Evolutionary conservation across 2,329 filamentous ascomycete genomes (phyloP).

Genomic region (Cyphellophora attinorum): DNA sequence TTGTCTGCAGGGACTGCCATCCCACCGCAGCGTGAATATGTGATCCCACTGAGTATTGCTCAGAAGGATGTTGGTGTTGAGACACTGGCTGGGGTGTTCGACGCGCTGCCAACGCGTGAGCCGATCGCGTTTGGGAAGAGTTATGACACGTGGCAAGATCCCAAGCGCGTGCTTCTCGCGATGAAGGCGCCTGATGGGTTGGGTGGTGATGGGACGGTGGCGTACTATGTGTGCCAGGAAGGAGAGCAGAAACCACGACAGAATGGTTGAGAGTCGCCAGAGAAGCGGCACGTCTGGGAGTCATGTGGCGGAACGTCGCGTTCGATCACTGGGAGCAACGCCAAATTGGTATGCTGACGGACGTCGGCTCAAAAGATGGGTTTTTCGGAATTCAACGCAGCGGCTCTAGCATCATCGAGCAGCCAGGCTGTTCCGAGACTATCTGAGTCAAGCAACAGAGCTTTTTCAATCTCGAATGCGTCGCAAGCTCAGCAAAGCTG

Average conservation of each 20-base stretch:
- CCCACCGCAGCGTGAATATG: conserved; percentile 45
- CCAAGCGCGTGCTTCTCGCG: conserved; percentile 48
- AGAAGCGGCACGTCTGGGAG: too few relatives aligned
- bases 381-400: too few relatives aligned
- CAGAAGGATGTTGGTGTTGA: conserved; percentile 34
- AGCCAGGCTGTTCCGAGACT: too few relatives aligned
- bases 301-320: too few relatives aligned
- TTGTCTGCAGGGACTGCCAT: conserved; percentile 36
- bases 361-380: too few relatives aligned
- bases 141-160: conserved; percentile 20
- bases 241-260: conserved; percentile 56
- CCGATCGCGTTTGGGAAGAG: not conserved
- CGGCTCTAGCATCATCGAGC: too few relatives aligned
- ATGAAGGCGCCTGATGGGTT: conserved; percentile 42
- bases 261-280: conserved; percentile 38
- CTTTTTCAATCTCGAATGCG: too few relatives aligned
- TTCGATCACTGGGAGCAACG: too few relatives aligned
- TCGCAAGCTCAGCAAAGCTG: too few relatives aligned
- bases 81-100: conserved; percentile 45
- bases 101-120: conserved; percentile 32
- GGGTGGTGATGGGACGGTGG: conserved; percentile 51
- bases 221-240: conserved; percentile 57
- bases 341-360: too few relatives aligned
- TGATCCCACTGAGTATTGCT: conserved; percentile 48
- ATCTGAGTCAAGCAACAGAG: too few relatives aligned